These are phyloP conservation scores for Phytophthora nicotianae DNA, from an alignment of 352 stramenopile genomes.

Conservation along the genomic window DNA sequence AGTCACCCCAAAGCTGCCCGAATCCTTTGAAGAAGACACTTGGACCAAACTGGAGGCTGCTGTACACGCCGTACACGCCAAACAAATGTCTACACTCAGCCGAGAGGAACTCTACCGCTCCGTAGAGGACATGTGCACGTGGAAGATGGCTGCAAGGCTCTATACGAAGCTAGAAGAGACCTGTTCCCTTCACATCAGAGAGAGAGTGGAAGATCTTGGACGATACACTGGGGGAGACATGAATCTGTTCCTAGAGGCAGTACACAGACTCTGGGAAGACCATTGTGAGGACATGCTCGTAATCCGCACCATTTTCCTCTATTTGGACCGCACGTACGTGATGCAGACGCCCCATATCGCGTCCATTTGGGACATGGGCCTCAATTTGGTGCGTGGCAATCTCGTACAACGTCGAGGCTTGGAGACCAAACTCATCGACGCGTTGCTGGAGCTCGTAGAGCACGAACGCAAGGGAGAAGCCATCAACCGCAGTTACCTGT, in stretches of 20 bases:
- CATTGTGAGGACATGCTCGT: slow-evolving; percentile 93
- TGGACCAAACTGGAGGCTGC: slow-evolving; percentile 76
- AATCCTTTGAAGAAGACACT: slow-evolving; percentile 77
- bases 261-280: slow-evolving; percentile 88
- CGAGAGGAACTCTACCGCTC: slow-evolving; percentile 86
- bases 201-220: slow-evolving; percentile 65
- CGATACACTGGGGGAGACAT: slow-evolving; percentile 63
- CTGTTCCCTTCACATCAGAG: slow-evolving; percentile 67
- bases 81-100: slow-evolving; percentile 68
- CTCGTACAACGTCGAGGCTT: slow-evolving; percentile 59
- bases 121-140: slow-evolving; percentile 92
- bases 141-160: slow-evolving; percentile 89
- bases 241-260: slow-evolving; percentile 73
- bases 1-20: slow-evolving; percentile 72
- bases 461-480: slow-evolving; percentile 87
- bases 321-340: slow-evolving; percentile 91
- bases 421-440: slow-evolving; percentile 72
- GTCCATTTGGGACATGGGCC: slow-evolving; percentile 93
- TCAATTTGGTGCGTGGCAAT: slow-evolving; percentile 72
- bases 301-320: slow-evolving; percentile 94
- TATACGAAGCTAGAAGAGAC: slow-evolving; percentile 75
- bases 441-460: slow-evolving; percentile 86
- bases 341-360: slow-evolving; percentile 84
- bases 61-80: slow-evolving; percentile 67
- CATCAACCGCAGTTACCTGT: slow-evolving; percentile 84